A percentile compares a stretch with the other conserved stretches of the same genome.
phyloP scores from a whole-genome alignment of 2,329 filamentous ascomycete genomes.

The Neobulgaria alba region DNA sequence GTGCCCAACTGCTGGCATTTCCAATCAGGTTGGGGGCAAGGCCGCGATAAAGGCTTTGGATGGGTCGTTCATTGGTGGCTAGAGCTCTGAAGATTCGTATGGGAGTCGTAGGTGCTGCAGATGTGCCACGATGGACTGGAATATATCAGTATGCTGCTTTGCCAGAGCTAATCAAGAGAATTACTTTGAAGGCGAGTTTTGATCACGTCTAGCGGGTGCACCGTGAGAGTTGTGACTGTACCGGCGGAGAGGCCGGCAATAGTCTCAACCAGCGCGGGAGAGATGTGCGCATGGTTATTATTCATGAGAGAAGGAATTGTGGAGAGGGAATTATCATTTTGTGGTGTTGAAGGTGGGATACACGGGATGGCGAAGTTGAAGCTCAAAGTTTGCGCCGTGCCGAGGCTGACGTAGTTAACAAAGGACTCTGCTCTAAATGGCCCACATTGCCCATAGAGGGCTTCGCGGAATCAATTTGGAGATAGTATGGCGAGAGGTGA shows the following conservation, averaged over 20 bases:
- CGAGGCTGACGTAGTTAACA: constrained; percentile 1
- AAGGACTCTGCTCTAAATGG: not conserved
- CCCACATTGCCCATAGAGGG: not conserved
- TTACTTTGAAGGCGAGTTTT: constrained; percentile 91
- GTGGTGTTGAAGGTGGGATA: not conserved
- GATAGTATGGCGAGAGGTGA: constrained; percentile 20
- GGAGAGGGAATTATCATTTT: not conserved
- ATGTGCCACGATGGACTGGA: constrained; percentile 42
- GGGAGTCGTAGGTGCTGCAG: constrained; percentile 37
- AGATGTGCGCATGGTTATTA: constrained; percentile 45
- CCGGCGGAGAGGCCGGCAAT: constrained; percentile 86
- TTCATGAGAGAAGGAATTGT: constrained; percentile 22
- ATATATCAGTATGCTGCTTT: too few species aligned
- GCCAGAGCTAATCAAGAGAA: constrained; percentile 19
- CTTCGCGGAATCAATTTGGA: not conserved
- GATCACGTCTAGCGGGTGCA: constrained; percentile 90
- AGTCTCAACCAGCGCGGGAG: constrained; percentile 75
- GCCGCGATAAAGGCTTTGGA: constrained; percentile 76
- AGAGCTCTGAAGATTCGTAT: constrained; percentile 41
- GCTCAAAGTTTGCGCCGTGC: constrained; percentile 12
- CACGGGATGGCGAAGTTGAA: constrained; percentile 19
- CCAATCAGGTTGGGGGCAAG: constrained; percentile 84
- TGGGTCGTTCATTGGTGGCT: constrained; percentile 41
- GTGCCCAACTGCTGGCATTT: constrained; percentile 81
- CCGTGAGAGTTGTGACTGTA: constrained; percentile 72